Evolutionary conservation across 768 basidiomycete species (phyloP).

Genomic region (Gloeopeniophorella convolvens): DNA sequence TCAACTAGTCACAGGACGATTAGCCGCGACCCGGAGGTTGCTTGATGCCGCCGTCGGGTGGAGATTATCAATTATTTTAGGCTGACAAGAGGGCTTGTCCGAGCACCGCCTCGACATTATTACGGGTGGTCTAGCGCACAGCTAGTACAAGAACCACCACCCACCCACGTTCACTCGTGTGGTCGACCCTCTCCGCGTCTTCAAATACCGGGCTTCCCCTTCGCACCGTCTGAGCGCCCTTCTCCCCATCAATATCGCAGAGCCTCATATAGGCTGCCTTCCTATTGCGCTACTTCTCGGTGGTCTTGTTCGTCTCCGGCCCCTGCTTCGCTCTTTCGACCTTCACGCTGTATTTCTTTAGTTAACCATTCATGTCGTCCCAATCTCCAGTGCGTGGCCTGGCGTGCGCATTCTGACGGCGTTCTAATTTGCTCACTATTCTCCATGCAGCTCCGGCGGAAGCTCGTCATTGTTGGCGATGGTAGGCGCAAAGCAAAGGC

Average conservation of each 20-base stretch:
- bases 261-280: background rate
- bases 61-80: constrained; percentile 3
- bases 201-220: constrained; percentile 2
- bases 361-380: constrained; percentile 16
- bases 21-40: too few species aligned
- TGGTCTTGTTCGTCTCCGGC: background rate
- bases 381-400: constrained; percentile 17
- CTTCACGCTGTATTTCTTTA: background rate
- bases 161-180: background rate
- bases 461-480: constrained; percentile 96
- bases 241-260: constrained; percentile 4
- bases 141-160: constrained; percentile 7
- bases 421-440: constrained; percentile 1
- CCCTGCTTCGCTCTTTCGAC: background rate
- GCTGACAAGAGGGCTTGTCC: constrained; percentile 7
- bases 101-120: constrained; percentile 5
- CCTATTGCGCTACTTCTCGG: background rate
- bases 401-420: constrained; percentile 1
- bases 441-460: constrained; percentile 70
- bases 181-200: constrained; percentile 3
- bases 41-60: too few species aligned
- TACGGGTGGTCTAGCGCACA: constrained; percentile 4
- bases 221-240: background rate
- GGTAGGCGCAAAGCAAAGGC: constrained; percentile 42
- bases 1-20: too few species aligned